Evolutionary conservation across 2,329 filamentous ascomycete species (phyloP), one percentile per base, ranked within the genome.

Genomic region (Epicoccum sorghinum): DNA sequence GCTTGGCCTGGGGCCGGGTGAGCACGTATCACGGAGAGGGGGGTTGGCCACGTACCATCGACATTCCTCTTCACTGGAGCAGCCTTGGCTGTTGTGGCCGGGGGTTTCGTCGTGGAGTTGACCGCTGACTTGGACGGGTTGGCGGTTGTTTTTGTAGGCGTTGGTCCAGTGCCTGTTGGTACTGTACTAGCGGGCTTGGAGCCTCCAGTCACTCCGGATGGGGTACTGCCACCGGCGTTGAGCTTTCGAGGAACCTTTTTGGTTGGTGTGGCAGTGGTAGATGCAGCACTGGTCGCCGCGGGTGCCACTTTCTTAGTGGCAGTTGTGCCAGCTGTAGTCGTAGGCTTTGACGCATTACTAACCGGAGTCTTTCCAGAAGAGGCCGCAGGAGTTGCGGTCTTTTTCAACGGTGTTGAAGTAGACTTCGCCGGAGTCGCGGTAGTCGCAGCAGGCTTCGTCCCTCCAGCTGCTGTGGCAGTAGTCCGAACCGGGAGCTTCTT

Each of bases 11-110:
- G 64, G 35, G 63, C 56, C 42, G 64, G 64, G 63, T 68, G 57
- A 68, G 64, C 53, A 55, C 64, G 49, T 42, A 68, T 66, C 18
- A 65, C 52, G 45, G 52, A 48, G 27, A 60, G 40, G 33, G 70
- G 66, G 42, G 70, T 73, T 56, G 69, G 63, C 44, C 60, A 68
- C 29, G 65, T 65, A 66, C 64, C 65, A 50, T 67, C 64, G 49
- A 55, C 43, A 42, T 66, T 66, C 39, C 47, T 52, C 43, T 58
- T 47, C 37, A 65, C 52, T 3, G 70, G 62, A 0, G 61, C 57
- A 22, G 64, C 50, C 52, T 68, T 65, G 18, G 47, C 43, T 2
- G 57, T 27, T 0, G 55, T 52, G 10, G 64, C 36, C 24, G 59
- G 42, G 4, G 54, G 38, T 14, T 54, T 50, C 6, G 49, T 44